Conservation (phyloP, 1,139 yeast genomes). For the Casaregolazyma suthepensis region DNA sequence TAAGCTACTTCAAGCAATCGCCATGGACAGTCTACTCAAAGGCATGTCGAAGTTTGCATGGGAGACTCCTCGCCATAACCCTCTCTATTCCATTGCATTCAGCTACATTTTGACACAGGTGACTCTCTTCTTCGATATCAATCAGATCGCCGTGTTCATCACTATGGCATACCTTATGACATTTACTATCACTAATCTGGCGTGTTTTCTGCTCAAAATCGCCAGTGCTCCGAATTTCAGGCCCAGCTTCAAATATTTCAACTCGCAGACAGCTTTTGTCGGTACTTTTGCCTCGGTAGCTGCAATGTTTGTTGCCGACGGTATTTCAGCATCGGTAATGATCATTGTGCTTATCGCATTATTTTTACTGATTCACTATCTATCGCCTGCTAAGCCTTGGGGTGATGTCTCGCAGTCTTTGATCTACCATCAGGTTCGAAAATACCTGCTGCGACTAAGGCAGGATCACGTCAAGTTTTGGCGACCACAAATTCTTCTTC, state of each 20-base stretch:
- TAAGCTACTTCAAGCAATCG: constrained; percentile 79
- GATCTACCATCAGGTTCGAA: constrained; percentile 92
- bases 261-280: constrained; percentile 67
- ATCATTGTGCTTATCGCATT: constrained; percentile 58
- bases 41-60: constrained; percentile 58
- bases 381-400: constrained; percentile 92
- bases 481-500: constrained; percentile 87
- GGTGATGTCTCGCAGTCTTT: constrained; percentile 95
- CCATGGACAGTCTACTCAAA: constrained; percentile 80
- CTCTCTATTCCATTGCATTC: constrained; percentile 56
- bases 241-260: constrained; percentile 87
- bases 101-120: constrained; percentile 81
- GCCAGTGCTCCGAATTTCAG: constrained; percentile 96
- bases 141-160: constrained; percentile 88
- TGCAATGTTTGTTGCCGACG: constrained; percentile 95
- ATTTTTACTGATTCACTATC: constrained; percentile 75
- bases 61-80: constrained; percentile 40
- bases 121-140: constrained; percentile 81
- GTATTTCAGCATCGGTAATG: constrained; percentile 73
- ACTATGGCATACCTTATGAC: constrained; percentile 98
- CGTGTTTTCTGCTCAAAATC: constrained; percentile 78
- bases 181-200: constrained; percentile 84
- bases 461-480: constrained; percentile 94
- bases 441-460: constrained; percentile 71
- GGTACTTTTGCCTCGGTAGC: constrained; percentile 65